Conservation (phyloP, 2,329 filamentous ascomycete species). For the Ophiostoma piceae region DNA sequence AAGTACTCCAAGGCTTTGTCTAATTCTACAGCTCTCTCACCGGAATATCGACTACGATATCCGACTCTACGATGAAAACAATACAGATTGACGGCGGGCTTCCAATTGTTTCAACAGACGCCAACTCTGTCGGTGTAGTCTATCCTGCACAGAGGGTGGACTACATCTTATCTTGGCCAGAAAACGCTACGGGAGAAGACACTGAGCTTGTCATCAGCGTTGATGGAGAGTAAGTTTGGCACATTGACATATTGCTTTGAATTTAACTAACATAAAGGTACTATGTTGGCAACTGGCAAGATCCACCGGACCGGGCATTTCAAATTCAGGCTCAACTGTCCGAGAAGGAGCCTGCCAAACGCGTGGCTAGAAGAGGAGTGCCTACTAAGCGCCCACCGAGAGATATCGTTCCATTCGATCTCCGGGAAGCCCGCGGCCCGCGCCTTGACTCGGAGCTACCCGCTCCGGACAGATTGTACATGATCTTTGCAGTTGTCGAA, state of each 20-base stretch:
- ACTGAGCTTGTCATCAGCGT: slow-evolving; percentile 25
- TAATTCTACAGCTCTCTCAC: slow-evolving; percentile 27
- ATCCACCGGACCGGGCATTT: slow-evolving; percentile 16
- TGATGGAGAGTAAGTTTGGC: slow-evolving; percentile 27
- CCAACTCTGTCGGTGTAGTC: slow-evolving; percentile 27
- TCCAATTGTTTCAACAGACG: slow-evolving; percentile 18
- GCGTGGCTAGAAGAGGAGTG: background rate
- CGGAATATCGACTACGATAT: slow-evolving; percentile 27
- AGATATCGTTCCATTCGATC: slow-evolving; percentile 19
- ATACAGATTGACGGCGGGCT: slow-evolving; percentile 30
- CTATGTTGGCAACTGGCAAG: slow-evolving; percentile 17
- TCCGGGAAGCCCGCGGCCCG: slow-evolving; percentile 22
- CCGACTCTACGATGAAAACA: slow-evolving; percentile 25
- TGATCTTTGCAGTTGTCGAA: slow-evolving; percentile 29
- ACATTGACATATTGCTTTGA: background rate
- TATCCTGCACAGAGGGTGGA: slow-evolving; percentile 30
- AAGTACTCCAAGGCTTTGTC: background rate
- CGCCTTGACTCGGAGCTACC: slow-evolving; percentile 21
- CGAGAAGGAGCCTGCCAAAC: background rate
- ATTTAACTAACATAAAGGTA: background rate
- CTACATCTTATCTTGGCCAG: slow-evolving; percentile 27
- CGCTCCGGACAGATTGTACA: slow-evolving; percentile 21
- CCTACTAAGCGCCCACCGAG: background rate
- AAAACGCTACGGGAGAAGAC: background rate
- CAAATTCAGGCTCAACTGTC: background rate